A percentile compares a stretch with the other conserved stretches of the same genome.
Conservation (phyloP, 352 stramenopile species). For the Lagenidium giganteum region DNA sequence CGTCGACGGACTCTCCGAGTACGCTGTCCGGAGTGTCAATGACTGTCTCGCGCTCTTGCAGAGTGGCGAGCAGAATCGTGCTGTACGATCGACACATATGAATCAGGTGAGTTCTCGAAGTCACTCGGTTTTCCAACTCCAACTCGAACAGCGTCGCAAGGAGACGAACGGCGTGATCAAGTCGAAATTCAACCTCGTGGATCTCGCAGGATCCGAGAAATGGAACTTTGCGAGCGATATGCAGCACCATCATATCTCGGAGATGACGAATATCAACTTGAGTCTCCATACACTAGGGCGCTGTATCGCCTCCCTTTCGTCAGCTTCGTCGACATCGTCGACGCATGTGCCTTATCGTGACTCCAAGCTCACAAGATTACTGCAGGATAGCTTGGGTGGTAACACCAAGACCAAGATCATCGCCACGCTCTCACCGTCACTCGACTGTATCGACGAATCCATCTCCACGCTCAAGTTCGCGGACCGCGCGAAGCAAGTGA, state of each 20-base stretch:
- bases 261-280: slow-evolving; percentile 95
- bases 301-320: slow-evolving; percentile 80
- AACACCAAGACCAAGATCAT: slow-evolving; percentile 92
- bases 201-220: slow-evolving; percentile 92
- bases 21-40: slow-evolving; percentile 76
- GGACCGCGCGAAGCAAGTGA: slow-evolving; percentile 89
- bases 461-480: slow-evolving; percentile 94
- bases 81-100: slow-evolving; percentile 89
- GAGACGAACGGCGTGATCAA: slow-evolving; percentile 71
- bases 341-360: slow-evolving; percentile 90
- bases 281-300: slow-evolving; percentile 89
- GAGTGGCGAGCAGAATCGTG: slow-evolving; percentile 79
- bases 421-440: slow-evolving; percentile 81
- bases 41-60: slow-evolving; percentile 86
- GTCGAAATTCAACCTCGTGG: slow-evolving; percentile 94
- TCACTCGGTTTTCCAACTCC: slow-evolving; percentile 87
- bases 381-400: slow-evolving; percentile 85
- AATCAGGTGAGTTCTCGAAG: slow-evolving; percentile 88
- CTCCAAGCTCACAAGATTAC: slow-evolving; percentile 90
- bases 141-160: slow-evolving; percentile 73
- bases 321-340: slow-evolving; percentile 6
- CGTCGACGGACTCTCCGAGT: slow-evolving; percentile 89
- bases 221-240: slow-evolving; percentile 87
- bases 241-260: slow-evolving; percentile 78
- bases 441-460: slow-evolving; percentile 87